These are phyloP conservation scores for Martensiomyces pterosporus DNA, from an alignment of 192 early-diverging fungal species.

Conservation along the genomic window DNA sequence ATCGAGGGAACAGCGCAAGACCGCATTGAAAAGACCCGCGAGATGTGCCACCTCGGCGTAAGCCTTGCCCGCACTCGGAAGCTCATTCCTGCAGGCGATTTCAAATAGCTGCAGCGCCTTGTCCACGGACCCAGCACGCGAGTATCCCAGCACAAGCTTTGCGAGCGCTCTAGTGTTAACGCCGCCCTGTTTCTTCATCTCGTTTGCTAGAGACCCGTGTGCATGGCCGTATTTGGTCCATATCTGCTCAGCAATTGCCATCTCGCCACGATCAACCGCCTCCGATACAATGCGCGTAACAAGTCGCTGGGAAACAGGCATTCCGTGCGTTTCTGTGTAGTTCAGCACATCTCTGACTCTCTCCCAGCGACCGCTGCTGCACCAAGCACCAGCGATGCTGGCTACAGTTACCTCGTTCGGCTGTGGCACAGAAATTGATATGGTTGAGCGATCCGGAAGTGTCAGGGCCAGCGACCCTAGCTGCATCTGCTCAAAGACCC, in stretches of 20 bases:
- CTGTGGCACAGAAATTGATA: conserved; percentile 1
- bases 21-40: conserved; percentile 11
- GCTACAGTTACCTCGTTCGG: conserved; percentile 17
- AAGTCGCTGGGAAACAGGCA: conserved; percentile 4
- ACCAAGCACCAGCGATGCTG: conserved; percentile 12
- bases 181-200: too few relatives aligned
- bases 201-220: conserved; percentile 1
- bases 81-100: neutral
- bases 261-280: conserved; percentile 9
- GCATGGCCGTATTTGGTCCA: conserved; percentile 9
- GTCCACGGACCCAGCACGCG: conserved; percentile 4
- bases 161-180: conserved; percentile 27
- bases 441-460: neutral
- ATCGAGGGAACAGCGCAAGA: conserved; percentile 10
- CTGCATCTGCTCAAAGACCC: conserved; percentile 15
- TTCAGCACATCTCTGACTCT: neutral
- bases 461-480: neutral
- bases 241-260: conserved; percentile 7
- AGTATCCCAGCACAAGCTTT: conserved; percentile 22
- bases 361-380: neutral
- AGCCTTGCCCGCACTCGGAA: too few relatives aligned
- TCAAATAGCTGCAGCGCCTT: conserved; percentile 11
- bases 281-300: conserved; percentile 13
- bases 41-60: neutral
- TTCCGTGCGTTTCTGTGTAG: neutral